Conservation (phyloP, 257 asterid species). For the Nicotiana noctiflora region DNA sequence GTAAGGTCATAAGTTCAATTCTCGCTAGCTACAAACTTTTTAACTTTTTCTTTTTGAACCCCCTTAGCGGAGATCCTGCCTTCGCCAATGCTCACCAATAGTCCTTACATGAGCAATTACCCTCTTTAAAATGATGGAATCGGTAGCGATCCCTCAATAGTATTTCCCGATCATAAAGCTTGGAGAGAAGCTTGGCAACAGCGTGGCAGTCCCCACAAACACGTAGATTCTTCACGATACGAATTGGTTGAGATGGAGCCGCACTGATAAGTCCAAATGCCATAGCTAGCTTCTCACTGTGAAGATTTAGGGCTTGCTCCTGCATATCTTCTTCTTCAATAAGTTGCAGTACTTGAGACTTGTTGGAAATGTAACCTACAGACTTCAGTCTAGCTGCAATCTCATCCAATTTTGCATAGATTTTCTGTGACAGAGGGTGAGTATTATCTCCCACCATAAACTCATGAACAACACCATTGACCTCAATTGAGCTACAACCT, state of each 20-base stretch:
- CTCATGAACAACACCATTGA: conserved; percentile 54
- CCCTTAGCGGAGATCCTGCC: no score
- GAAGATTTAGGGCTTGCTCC: conserved; percentile 57
- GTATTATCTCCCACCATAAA: conserved; percentile 55
- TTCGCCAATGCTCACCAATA: conserved; percentile 44
- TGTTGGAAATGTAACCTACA: conserved; percentile 45
- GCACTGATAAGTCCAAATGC: conserved; percentile 56
- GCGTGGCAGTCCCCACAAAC: conserved; percentile 66
- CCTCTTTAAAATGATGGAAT: conserved; percentile 69
- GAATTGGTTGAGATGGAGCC: conserved; percentile 43
- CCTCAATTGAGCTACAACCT: conserved; percentile 75
- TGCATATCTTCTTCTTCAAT: conserved; percentile 70
- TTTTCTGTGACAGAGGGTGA: conserved; percentile 43
- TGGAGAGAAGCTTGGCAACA: conserved; percentile 55
- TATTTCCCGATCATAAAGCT: conserved; percentile 57
- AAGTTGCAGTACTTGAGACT: conserved; percentile 51
- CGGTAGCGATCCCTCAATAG: conserved; percentile 67
- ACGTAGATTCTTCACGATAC: conserved; percentile 72
- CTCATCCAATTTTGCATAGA: conserved; percentile 61
- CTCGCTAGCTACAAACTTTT: no score
- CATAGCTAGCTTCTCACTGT: conserved; percentile 73
- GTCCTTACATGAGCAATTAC: conserved; percentile 60
- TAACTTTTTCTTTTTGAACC: no score
- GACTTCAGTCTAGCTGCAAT: conserved; percentile 31
- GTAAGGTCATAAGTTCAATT: no score